phyloP scores from a whole-genome alignment of 2,329 filamentous ascomycete genomes.

The Septoria petroselini region DNA sequence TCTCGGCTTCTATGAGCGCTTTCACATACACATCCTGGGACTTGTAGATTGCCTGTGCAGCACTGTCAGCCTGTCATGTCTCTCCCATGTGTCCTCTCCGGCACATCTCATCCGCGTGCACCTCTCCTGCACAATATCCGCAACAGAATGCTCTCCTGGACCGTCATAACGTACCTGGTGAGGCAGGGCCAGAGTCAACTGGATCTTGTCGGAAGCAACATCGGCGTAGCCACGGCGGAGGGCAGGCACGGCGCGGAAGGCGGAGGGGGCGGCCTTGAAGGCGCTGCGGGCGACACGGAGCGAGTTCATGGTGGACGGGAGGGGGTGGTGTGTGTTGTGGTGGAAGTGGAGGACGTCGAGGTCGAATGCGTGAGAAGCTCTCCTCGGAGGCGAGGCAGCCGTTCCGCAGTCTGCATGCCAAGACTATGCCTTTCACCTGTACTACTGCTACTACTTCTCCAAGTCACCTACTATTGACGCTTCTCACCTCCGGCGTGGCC shows the following conservation, averaged over 20 bases:
- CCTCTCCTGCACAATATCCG: slow-evolving; percentile 3
- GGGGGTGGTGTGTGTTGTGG: slow-evolving; percentile 11
- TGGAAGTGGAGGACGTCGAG: slow-evolving; percentile 2
- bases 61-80: slow-evolving; percentile 17
- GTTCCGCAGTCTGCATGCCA: too few species aligned
- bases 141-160: too few species aligned
- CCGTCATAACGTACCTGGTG: slow-evolving; percentile 84
- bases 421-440: too few species aligned
- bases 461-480: slow-evolving; percentile 1
- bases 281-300: slow-evolving; percentile 88
- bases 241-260: slow-evolving; percentile 69
- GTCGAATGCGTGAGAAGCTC: slow-evolving; percentile 6
- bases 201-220: slow-evolving; percentile 65
- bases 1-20: slow-evolving; percentile 14
- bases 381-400: too few species aligned
- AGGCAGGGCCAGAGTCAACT: slow-evolving; percentile 94
- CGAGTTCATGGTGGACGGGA: slow-evolving; percentile 72
- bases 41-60: slow-evolving; percentile 62
- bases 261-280: slow-evolving; percentile 75
- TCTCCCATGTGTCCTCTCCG: background rate
- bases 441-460: too few species aligned
- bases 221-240: slow-evolving; percentile 84
- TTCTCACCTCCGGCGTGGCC: slow-evolving; percentile 20
- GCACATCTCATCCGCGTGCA: background rate
- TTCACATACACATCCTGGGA: slow-evolving; percentile 65